Evolutionary conservation across 2,329 filamentous ascomycete species (phyloP).

Genomic region (Pseudogymnoascus sp.): DNA sequence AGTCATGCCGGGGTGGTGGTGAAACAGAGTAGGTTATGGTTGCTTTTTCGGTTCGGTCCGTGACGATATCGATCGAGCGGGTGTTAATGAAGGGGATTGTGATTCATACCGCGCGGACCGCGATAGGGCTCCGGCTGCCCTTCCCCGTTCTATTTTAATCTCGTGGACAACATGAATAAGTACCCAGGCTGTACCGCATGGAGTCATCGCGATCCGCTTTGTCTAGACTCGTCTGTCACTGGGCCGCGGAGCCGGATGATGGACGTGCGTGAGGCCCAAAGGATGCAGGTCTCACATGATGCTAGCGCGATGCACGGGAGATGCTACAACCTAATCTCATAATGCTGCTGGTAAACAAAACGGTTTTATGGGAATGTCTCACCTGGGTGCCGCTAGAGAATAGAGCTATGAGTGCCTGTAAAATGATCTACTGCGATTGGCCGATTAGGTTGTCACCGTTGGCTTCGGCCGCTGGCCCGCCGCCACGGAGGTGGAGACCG

Average conservation of each 20-base stretch:
- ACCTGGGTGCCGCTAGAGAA: background rate
- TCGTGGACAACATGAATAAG: background rate
- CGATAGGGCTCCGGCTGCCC: background rate
- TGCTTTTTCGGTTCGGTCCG: background rate
- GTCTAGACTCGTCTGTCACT: slow-evolving; percentile 5
- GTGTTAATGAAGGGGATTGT: background rate
- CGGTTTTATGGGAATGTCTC: slow-evolving; percentile 3
- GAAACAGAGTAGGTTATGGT: background rate
- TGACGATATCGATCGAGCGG: background rate
- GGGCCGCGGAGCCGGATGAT: background rate
- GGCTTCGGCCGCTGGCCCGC: background rate
- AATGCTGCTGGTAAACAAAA: background rate
- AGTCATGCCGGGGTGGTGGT: background rate
- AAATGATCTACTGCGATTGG: background rate
- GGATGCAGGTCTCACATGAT: slow-evolving; percentile 3
- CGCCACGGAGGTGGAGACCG: background rate
- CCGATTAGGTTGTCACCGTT: background rate
- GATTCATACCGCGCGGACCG: slow-evolving; percentile 6
- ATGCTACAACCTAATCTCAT: background rate
- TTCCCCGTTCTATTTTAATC: slow-evolving; percentile 1
- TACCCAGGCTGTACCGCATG: background rate
- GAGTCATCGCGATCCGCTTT: background rate
- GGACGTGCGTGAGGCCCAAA: background rate
- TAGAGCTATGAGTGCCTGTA: background rate
- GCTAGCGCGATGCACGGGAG: background rate